Evolutionary conservation across 2,329 filamentous ascomycete species (phyloP).

Genomic region (Ophiostoma sp.): DNA sequence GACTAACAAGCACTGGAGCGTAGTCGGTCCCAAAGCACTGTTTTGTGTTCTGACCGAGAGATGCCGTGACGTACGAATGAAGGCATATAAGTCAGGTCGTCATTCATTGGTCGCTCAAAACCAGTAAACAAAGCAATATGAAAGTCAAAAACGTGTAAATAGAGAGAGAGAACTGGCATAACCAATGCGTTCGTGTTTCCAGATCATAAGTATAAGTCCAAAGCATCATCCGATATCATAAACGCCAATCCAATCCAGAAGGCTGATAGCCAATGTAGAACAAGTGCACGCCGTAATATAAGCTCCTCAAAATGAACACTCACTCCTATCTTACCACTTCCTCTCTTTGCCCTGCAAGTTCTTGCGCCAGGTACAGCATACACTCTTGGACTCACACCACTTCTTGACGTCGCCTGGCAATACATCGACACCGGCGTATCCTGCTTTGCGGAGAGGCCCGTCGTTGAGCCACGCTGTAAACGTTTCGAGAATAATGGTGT

Average conservation of each 20-base stretch:
- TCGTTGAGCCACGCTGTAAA: conserved; percentile 79
- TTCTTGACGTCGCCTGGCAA: conserved; percentile 68
- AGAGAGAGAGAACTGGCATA: not conserved
- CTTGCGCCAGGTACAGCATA: conserved; percentile 77
- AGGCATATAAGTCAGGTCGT: not conserved
- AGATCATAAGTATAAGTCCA: not conserved
- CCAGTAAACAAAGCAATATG: not conserved
- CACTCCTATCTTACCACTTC: conserved; percentile 43
- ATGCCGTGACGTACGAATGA: not conserved
- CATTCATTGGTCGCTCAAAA: not conserved
- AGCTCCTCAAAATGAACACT: not conserved
- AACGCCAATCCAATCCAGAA: not conserved
- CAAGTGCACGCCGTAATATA: not conserved
- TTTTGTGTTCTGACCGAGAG: not conserved
- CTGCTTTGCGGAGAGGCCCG: conserved; percentile 62
- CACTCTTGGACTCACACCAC: conserved; percentile 86
- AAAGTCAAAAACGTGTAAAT: not conserved
- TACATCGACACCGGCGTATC: conserved; percentile 66
- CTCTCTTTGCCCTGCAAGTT: conserved; percentile 54
- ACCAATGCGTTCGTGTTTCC: conserved; percentile 3
- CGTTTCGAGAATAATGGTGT: conserved; percentile 86
- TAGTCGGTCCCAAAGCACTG: not conserved
- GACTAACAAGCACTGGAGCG: not conserved
- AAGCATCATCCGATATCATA: not conserved
- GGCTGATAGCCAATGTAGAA: not conserved